A percentile compares a stretch with the other conserved stretches of the same genome.
These are phyloP conservation scores for Candida glaebosa DNA, from an alignment of 805 yeast species.

Conservation along the genomic window DNA sequence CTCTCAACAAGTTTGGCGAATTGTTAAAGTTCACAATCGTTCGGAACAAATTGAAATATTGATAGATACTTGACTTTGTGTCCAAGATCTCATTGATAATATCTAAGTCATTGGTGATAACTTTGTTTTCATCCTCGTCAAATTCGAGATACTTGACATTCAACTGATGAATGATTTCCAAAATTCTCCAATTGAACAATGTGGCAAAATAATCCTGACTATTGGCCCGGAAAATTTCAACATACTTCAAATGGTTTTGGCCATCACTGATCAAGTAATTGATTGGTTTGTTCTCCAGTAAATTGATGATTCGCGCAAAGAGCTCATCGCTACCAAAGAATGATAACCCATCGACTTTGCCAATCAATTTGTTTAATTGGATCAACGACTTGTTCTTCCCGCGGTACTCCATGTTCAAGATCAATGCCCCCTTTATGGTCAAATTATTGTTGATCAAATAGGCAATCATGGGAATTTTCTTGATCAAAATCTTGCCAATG, in stretches of 20 bases:
- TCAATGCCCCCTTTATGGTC: conserved; percentile 21
- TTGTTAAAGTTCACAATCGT: conserved; percentile 19
- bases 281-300: conserved; percentile 19
- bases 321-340: conserved; percentile 26
- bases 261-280: conserved; percentile 24
- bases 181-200: conserved; percentile 33
- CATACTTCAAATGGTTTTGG: conserved; percentile 26
- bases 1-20: conserved; percentile 12
- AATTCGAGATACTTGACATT: conserved; percentile 25
- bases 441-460: conserved; percentile 21
- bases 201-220: conserved; percentile 22
- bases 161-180: conserved; percentile 31
- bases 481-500: conserved; percentile 23
- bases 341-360: conserved; percentile 28
- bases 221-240: conserved; percentile 24
- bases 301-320: conserved; percentile 25
- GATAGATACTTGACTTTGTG: conserved; percentile 9
- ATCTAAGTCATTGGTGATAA: conserved; percentile 12
- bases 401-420: conserved; percentile 27
- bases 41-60: conserved; percentile 22
- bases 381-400: conserved; percentile 21
- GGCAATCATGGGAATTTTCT: conserved; percentile 17
- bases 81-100: conserved; percentile 8
- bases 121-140: conserved; percentile 10
- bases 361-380: conserved; percentile 22